Percentiles rank a stretch among this genome's conserved stretches.
Evolutionary conservation across 805 yeast genomes (phyloP).

Genomic region (Wickerhamomyces tratensis): DNA sequence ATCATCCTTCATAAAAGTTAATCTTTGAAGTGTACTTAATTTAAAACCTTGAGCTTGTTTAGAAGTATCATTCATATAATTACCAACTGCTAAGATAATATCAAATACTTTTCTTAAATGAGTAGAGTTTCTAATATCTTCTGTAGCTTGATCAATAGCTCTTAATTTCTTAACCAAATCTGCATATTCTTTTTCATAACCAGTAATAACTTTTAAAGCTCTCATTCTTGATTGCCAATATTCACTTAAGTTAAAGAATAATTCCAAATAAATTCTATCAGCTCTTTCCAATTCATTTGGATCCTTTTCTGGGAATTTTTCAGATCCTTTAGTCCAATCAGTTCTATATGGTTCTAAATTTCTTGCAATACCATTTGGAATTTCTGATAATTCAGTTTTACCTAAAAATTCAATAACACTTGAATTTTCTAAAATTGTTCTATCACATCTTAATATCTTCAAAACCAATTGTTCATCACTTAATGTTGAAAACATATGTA

Average conservation of each 20-base stretch:
- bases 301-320: constrained; percentile 40
- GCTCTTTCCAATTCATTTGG: constrained; percentile 52
- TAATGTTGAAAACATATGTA: constrained; percentile 49
- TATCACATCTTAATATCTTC: constrained; percentile 53
- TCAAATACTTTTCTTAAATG: constrained; percentile 50
- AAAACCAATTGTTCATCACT: constrained; percentile 44
- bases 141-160: constrained; percentile 49
- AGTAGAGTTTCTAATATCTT: constrained; percentile 38
- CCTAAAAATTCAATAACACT: constrained; percentile 63
- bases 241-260: constrained; percentile 55
- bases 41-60: constrained; percentile 66
- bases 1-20: constrained; percentile 59
- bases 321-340: constrained; percentile 27
- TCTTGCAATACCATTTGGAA: constrained; percentile 45
- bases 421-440: constrained; percentile 37
- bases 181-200: constrained; percentile 56
- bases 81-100: constrained; percentile 65
- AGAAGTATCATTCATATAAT: constrained; percentile 66
- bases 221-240: constrained; percentile 71
- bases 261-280: constrained; percentile 59
- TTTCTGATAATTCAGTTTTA: constrained; percentile 52
- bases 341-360: constrained; percentile 57
- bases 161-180: constrained; percentile 49
- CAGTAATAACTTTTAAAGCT: constrained; percentile 42
- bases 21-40: constrained; percentile 56